A percentile compares a stretch with the other conserved stretches of the same genome.
Conservation (phyloP, 2,329 filamentous ascomycete species). For the Trichophyton mentagrophytes region DNA sequence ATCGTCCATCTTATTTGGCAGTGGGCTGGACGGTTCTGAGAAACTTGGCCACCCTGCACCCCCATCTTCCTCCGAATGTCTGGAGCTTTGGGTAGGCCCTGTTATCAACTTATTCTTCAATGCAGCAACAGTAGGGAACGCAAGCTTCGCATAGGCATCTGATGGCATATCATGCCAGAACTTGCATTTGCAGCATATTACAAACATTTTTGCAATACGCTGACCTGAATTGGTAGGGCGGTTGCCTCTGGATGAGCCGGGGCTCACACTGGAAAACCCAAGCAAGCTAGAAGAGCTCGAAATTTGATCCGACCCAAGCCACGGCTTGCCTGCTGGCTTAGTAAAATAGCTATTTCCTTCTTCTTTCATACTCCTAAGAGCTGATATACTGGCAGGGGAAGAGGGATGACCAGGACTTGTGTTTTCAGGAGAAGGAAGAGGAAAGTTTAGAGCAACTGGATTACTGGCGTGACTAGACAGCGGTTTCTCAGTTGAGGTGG, state of each 20-base stretch:
- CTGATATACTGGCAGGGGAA: background rate
- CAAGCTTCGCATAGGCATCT: constrained; percentile 26
- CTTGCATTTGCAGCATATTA: constrained; percentile 33
- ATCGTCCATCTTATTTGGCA: background rate
- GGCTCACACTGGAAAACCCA: background rate
- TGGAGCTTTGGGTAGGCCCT: background rate
- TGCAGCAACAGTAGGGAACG: constrained; percentile 15
- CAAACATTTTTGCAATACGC: constrained; percentile 27
- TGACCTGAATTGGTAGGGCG: constrained; percentile 3
- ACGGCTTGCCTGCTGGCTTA: constrained; percentile 1
- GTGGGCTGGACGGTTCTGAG: background rate
- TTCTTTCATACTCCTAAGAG: background rate
- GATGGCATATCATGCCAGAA: constrained; percentile 34
- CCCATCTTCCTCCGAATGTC: background rate
- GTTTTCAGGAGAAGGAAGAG: background rate
- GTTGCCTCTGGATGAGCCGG: background rate
- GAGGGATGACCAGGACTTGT: background rate
- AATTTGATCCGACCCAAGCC: constrained; percentile 1
- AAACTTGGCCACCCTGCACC: background rate
- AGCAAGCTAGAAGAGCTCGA: constrained; percentile 5
- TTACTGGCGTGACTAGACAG: background rate
- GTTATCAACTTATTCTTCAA: background rate
- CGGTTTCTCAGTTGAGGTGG: background rate
- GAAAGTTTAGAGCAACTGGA: background rate
- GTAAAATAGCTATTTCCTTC: background rate